Evolutionary conservation across 192 early-diverging fungal genomes (phyloP).

Genomic region (Coemansia sp.): DNA sequence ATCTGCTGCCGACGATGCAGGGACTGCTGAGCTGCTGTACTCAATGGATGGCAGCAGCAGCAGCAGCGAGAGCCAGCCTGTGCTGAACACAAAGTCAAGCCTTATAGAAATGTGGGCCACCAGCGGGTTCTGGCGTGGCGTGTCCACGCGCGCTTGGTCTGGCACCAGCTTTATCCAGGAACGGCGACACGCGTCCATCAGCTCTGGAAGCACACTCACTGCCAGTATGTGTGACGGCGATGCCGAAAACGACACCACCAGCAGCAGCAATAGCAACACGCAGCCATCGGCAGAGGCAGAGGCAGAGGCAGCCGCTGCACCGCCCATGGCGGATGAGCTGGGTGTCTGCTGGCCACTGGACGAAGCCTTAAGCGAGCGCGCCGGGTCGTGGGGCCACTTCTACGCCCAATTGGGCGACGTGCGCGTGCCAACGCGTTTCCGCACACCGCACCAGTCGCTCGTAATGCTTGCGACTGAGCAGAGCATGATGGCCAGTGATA

Average conservation of each 20-base stretch:
- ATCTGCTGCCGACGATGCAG: neutral
- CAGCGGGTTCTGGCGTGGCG: slow-evolving; percentile 36
- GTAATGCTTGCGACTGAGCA: slow-evolving; percentile 52
- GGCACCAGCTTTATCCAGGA: neutral
- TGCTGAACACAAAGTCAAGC: slow-evolving; percentile 16
- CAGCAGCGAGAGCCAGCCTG: neutral
- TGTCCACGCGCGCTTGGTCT: slow-evolving; percentile 20
- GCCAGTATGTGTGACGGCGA: neutral
- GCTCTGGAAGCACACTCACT: slow-evolving; percentile 26
- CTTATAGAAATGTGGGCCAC: slow-evolving; percentile 36
- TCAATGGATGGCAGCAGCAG: neutral
- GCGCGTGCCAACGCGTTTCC: slow-evolving; percentile 47
- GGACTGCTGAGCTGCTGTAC: neutral
- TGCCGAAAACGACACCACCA: neutral
- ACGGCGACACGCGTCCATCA: slow-evolving; percentile 25
- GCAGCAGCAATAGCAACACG: neutral
- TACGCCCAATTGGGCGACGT: slow-evolving; percentile 41
- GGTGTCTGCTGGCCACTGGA: slow-evolving; percentile 52
- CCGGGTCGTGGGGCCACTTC: slow-evolving; percentile 32
- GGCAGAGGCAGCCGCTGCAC: neutral
- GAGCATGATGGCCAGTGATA: slow-evolving; percentile 54
- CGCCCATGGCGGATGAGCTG: slow-evolving; percentile 23
- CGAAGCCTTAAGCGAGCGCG: slow-evolving; percentile 11
- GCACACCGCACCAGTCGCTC: slow-evolving; percentile 42
- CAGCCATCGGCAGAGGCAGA: neutral